Percentiles rank a stretch among this genome's conserved stretches.
Evolutionary conservation across 2,329 filamentous ascomycete species (phyloP).

Genomic region (Xylariales sp.): DNA sequence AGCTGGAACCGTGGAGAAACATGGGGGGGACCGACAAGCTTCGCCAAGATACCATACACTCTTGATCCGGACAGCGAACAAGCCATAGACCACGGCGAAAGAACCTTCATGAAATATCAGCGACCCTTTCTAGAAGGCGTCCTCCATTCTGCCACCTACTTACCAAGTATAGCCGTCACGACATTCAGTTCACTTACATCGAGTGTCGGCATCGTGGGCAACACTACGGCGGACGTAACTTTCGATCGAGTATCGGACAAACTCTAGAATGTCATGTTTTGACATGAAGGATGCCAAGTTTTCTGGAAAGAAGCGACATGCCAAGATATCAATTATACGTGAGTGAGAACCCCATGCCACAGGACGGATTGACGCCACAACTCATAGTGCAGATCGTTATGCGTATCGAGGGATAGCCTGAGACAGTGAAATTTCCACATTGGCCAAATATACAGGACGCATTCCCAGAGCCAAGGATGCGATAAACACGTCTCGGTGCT

Average conservation of each 20-base stretch:
- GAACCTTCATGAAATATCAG: slow-evolving; percentile 50
- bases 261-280: not conserved
- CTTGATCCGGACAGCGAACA: slow-evolving; percentile 65
- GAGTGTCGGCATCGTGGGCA: slow-evolving; percentile 57
- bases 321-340: slow-evolving; percentile 42
- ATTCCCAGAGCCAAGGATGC: slow-evolving; percentile 27
- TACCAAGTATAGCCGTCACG: slow-evolving; percentile 60
- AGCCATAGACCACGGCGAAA: slow-evolving; percentile 61
- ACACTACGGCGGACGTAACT: not conserved
- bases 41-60: slow-evolving; percentile 65
- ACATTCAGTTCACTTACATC: slow-evolving; percentile 65
- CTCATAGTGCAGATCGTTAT: slow-evolving; percentile 36
- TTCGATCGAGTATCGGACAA: slow-evolving; percentile 8
- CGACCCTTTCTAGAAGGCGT: not conserved
- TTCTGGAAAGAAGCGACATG: slow-evolving; percentile 18
- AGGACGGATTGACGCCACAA: slow-evolving; percentile 27
- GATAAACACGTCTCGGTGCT: slow-evolving; percentile 23
- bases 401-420: slow-evolving; percentile 22
- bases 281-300: slow-evolving; percentile 16
- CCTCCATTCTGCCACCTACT: slow-evolving; percentile 25
- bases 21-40: slow-evolving; percentile 56
- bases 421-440: slow-evolving; percentile 45
- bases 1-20: not conserved
- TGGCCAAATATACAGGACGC: slow-evolving; percentile 36
- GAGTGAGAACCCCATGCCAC: slow-evolving; percentile 9